A percentile compares a stretch with the other conserved stretches of the same genome.
These are phyloP conservation scores for Trichosporon ovoides DNA, from an alignment of 1,284 basidiomycete species.

Conservation along the genomic window DNA sequence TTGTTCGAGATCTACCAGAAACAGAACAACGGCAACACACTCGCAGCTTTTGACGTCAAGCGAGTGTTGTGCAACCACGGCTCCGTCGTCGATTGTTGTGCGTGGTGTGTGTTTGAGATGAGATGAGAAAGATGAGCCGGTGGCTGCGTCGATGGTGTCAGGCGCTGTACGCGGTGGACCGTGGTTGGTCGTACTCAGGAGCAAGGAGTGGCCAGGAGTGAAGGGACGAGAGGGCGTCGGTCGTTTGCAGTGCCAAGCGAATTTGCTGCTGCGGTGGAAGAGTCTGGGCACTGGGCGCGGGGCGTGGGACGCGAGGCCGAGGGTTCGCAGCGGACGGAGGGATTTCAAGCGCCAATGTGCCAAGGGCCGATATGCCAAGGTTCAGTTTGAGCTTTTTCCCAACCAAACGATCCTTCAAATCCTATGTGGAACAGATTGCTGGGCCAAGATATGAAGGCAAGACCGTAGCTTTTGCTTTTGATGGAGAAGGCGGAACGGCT, in stretches of 20 bases:
- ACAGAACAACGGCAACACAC: not conserved
- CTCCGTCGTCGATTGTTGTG: not conserved
- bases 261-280: slow-evolving; percentile 5
- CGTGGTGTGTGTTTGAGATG: not conserved
- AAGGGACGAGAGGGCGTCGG: not conserved
- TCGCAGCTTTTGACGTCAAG: not conserved
- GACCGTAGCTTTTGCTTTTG: not conserved
- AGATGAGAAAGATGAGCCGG: not conserved
- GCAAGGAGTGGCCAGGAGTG: too few species aligned
- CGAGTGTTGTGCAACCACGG: not conserved
- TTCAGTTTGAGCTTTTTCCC: not conserved
- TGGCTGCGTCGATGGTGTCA: not conserved
- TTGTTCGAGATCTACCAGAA: not conserved
- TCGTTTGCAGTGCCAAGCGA: not conserved
- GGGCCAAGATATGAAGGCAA: too few species aligned
- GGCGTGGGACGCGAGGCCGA: not conserved
- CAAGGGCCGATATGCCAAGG: too few species aligned
- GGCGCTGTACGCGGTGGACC: slow-evolving; percentile 1
- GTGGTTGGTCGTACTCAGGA: slow-evolving; percentile 5
- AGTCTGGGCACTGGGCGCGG: slow-evolving; percentile 4
- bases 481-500: too few species aligned
- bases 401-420: not conserved
- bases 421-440: too few species aligned
- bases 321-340: not conserved
- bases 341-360: not conserved